phyloP scores from a whole-genome alignment of 2,329 filamentous ascomycete genomes.

The Conoideocrella luteorostrata region DNA sequence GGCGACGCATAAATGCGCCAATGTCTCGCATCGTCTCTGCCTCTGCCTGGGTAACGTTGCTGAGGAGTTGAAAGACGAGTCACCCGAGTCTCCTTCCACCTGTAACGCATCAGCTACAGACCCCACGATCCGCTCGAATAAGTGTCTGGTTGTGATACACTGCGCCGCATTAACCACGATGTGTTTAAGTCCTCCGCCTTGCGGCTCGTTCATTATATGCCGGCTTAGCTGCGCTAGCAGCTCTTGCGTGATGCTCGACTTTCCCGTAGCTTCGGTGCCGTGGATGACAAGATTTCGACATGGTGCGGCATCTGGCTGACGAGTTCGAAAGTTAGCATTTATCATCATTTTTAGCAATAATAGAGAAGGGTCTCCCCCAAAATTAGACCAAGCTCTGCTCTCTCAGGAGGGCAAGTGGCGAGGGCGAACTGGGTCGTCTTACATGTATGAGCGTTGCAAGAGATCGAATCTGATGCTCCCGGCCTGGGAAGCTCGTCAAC shows the following conservation, averaged over 20 bases:
- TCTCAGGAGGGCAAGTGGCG: neutral
- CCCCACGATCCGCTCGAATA: conserved; percentile 65
- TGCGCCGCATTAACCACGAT: conserved; percentile 64
- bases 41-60: conserved; percentile 14
- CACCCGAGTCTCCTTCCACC: conserved; percentile 25
- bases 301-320: conserved; percentile 57
- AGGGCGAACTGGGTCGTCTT: conserved; percentile 20
- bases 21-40: conserved; percentile 63
- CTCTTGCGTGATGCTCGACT: conserved; percentile 62
- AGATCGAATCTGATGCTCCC: conserved; percentile 53
- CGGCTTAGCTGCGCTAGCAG: conserved; percentile 25
- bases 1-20: conserved; percentile 70
- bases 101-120: conserved; percentile 49
- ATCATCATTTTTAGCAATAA: neutral
- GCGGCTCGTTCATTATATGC: conserved; percentile 10
- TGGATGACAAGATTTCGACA: conserved; percentile 72
- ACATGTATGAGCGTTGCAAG: conserved; percentile 50
- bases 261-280: conserved; percentile 81
- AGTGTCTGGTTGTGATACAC: conserved; percentile 71
- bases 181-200: conserved; percentile 38
- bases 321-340: neutral
- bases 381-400: too few species aligned
- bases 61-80: neutral
- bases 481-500: conserved; percentile 45
- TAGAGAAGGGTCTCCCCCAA: too few species aligned